These are phyloP conservation scores for Colletotrichum phormii DNA, from an alignment of 2,329 filamentous ascomycete species.

Conservation along the genomic window DNA sequence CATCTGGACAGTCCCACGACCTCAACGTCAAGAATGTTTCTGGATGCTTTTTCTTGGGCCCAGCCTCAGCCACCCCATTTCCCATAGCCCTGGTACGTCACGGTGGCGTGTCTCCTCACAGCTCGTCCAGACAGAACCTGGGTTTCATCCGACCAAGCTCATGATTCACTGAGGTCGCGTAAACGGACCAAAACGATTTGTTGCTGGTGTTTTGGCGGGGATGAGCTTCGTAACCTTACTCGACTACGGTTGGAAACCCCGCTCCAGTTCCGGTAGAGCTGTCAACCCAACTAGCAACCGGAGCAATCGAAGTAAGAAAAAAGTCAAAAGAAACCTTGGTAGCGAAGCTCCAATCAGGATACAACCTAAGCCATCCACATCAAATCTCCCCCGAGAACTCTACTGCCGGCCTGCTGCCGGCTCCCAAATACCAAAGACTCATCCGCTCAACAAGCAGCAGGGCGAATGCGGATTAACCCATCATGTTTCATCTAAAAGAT, in stretches of 20 bases:
- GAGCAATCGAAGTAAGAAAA: background rate
- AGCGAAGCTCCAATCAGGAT: background rate
- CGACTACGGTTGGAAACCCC: background rate
- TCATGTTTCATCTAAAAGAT: background rate
- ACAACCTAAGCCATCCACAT: background rate
- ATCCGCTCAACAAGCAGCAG: background rate
- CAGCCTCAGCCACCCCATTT: background rate
- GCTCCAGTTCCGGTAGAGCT: background rate
- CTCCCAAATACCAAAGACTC: background rate
- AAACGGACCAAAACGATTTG: no score
- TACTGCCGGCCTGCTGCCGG: background rate
- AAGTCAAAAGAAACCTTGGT: background rate
- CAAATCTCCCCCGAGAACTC: background rate
- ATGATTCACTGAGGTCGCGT: background rate
- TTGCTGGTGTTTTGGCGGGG: background rate
- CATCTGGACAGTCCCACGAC: background rate
- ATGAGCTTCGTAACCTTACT: conserved; percentile 12
- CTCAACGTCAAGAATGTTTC: conserved; percentile 1
- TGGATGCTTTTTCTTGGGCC: conserved; percentile 7
- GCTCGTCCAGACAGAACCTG: background rate
- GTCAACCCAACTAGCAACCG: background rate
- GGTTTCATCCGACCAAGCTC: background rate
- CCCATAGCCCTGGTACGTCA: conserved; percentile 20
- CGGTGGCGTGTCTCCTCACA: conserved; percentile 1
- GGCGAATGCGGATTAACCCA: background rate